A percentile compares a stretch with the other conserved stretches of the same genome.
Evolutionary conservation across 345 rosid genomes (phyloP).

Genomic region (Populus pruinosa): DNA sequence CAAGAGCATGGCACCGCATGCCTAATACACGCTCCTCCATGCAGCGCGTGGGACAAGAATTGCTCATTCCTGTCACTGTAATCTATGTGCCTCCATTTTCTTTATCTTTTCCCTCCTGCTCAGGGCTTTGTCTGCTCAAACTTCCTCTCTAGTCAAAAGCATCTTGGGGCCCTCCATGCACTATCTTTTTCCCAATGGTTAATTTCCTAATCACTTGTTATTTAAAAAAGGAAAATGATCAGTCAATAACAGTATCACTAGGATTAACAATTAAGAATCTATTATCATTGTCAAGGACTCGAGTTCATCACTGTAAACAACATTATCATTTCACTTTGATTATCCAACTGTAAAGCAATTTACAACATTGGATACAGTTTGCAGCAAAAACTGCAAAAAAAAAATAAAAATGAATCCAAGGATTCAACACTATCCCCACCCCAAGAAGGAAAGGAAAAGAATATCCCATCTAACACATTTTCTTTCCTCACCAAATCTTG

Average conservation of each 20-base stretch:
- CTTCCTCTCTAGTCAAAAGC: constrained; percentile 40
- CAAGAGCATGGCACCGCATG: not conserved
- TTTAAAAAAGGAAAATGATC: not conserved
- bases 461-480: not conserved
- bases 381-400: constrained; percentile 7
- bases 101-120: not conserved
- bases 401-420: not conserved
- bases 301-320: constrained; percentile 10
- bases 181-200: constrained; percentile 8
- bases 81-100: constrained; percentile 16
- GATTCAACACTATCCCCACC: not conserved
- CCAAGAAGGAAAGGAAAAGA: not conserved
- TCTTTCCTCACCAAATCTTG: constrained; percentile 13
- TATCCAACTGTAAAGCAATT: constrained; percentile 53
- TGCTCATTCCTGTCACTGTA: not conserved
- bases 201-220: constrained; percentile 13
- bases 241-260: too few relatives aligned
- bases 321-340: constrained; percentile 20
- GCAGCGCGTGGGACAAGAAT: not conserved
- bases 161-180: constrained; percentile 40
- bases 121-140: constrained; percentile 6
- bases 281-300: not conserved
- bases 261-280: not conserved
- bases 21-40: not conserved
- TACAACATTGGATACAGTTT: constrained; percentile 35